Conservation (phyloP, 208 protist genomes). For the Crithidia expoeki region DNA sequence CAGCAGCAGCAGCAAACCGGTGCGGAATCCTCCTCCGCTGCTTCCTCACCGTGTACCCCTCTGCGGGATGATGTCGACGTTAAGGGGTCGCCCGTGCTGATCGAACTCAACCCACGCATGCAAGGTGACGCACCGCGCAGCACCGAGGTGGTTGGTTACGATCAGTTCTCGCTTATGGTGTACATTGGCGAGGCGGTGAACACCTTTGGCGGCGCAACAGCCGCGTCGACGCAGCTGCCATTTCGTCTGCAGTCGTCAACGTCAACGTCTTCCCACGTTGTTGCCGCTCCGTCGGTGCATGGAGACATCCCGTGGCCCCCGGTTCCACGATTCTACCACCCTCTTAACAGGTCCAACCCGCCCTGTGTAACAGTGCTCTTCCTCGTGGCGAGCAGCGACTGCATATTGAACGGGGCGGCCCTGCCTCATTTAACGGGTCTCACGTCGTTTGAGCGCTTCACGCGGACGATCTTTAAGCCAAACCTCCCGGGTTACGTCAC, state of each 20-base stretch:
- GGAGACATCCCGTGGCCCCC: conserved; percentile 73
- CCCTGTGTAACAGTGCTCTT: conserved; percentile 63
- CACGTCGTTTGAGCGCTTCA: conserved; percentile 58
- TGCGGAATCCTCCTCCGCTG: not conserved
- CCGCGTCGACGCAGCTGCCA: conserved; percentile 18
- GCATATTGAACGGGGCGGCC: conserved; percentile 52
- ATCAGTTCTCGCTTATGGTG: conserved; percentile 75
- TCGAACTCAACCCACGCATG: conserved; percentile 89
- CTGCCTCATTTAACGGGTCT: conserved; percentile 40
- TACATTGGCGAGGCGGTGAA: conserved; percentile 67
- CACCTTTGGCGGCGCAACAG: conserved; percentile 40
- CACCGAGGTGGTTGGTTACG: conserved; percentile 76
- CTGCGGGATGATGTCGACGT: not conserved
- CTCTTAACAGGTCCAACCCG: not conserved
- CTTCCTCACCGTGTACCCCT: not conserved
- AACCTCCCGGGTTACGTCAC: conserved; percentile 33
- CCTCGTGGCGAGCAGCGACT: conserved; percentile 40
- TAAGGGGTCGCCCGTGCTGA: conserved; percentile 65
- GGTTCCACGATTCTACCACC: conserved; percentile 65
- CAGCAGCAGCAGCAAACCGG: not conserved
- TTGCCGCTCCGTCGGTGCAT: not conserved
- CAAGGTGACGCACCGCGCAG: conserved; percentile 78
- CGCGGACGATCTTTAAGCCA: conserved; percentile 54
- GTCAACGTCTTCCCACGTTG: not conserved
- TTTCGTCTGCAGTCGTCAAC: conserved; percentile 3